Conservation (phyloP, 2,329 filamentous ascomycete species). For the Fusarium globosum region DNA sequence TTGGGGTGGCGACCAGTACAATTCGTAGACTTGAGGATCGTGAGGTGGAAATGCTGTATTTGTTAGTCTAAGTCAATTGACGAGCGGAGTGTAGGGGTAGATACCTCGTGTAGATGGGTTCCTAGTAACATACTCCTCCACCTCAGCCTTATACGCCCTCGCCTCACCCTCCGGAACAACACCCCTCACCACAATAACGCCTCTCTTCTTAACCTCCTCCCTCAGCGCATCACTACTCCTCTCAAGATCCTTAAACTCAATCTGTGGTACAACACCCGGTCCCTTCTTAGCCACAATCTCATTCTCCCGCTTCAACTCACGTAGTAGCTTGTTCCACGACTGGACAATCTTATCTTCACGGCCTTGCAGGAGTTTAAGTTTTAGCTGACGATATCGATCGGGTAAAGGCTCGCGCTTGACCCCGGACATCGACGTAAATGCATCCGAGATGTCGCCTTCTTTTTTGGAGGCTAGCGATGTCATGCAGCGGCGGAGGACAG, state of each 20-base stretch:
- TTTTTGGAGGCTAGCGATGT: constrained; percentile 53
- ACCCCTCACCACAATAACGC: constrained; percentile 71
- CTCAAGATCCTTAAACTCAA: constrained; percentile 60
- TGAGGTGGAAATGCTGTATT: constrained; percentile 70
- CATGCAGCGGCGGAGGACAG: constrained; percentile 30
- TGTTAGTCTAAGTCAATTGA: not conserved
- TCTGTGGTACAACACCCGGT: constrained; percentile 62
- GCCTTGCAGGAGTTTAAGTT: constrained; percentile 62
- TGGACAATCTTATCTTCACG: constrained; percentile 59
- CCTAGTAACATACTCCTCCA: constrained; percentile 71
- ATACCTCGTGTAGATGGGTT: constrained; percentile 71
- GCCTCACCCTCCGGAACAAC: constrained; percentile 74
- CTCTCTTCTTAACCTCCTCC: constrained; percentile 68
- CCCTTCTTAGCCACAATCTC: constrained; percentile 58
- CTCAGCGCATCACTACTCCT: constrained; percentile 50
- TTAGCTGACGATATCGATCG: constrained; percentile 66
- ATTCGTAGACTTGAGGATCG: constrained; percentile 77
- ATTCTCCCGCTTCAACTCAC: constrained; percentile 59
- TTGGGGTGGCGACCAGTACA: constrained; percentile 80
- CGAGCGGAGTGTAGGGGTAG: not conserved
- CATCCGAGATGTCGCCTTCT: constrained; percentile 71
- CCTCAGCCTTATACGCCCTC: constrained; percentile 70
- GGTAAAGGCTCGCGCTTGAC: constrained; percentile 59
- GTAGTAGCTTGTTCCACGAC: constrained; percentile 62
- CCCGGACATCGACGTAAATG: constrained; percentile 70